Evolutionary conservation across 1,139 yeast species (phyloP), one percentile per base, ranked within the genome.

Genomic region (Yamadazyma buinensis): DNA sequence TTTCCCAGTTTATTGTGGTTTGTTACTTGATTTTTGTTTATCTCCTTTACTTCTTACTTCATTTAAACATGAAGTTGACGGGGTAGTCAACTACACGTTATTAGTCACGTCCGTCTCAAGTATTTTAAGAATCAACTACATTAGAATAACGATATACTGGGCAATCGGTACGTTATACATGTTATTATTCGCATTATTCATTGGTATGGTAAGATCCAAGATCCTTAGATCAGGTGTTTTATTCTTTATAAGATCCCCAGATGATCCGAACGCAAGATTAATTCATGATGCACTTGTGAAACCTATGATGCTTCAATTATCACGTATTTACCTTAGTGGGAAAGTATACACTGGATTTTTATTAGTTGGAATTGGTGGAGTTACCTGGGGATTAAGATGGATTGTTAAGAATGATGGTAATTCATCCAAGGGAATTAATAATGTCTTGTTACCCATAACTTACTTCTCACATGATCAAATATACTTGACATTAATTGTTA

Each of bases 191-290:
- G 95, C 97, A 1, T 63, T 84, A 33, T 92, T 79, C 59, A 90
- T 92, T 25, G 86, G 95, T 5, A 82, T 88, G 87, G 72, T 83
- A 23, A 71, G 98, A 43, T 65, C 73, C 28, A 62, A 67, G 37
- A 80, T 88, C 28, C 72, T 92, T 45, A 75, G 99, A 36, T 82
- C 86, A 0, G 99, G 98, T 6, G 95, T 87, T 3, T 64, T 92
- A 29, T 92, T 79, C 57, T 92, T 94, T 60, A 85, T 94, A 38
- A 72, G 96, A 44, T 88, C 95, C 22, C 96, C 97, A 2, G 96
- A 90, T 47, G 97, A 92, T 53, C 96, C 95, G 21, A 84, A 87
- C 47, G 81, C 88, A 28, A 77, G 92, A 43, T 75, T 94, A n/a
- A 74, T 92, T 30, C 92, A 87, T 46, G 96, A 90, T 53, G 94